Evolutionary conservation across 805 yeast genomes (phyloP), one percentile per base, ranked within the genome.

Genomic region (Saturnispora halmiae): DNA sequence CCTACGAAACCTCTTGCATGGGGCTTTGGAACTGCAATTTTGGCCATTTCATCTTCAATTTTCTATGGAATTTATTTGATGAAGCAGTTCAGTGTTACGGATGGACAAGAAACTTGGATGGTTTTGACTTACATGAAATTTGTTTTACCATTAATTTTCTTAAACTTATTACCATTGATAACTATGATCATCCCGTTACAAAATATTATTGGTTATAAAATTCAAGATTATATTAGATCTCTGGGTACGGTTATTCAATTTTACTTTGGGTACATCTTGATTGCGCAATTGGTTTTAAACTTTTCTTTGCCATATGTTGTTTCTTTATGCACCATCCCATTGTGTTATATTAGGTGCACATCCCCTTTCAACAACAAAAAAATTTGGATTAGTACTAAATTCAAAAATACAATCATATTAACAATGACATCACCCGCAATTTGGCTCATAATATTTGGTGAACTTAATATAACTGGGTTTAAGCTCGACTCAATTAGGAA

Each of bases 211-310:
- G 31, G 31, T 5, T 15, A 34, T 10, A 46, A 46, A 33, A 26
- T 34, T 4, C 13, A 48, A 13, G 59, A 59, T 31, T 47, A 44
- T 29, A 43, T 47, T 9, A 46, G 64, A 33, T 38, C 50, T 4
- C 31, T 58, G 19, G 51, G 53, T 27, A 49, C 56, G 8, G 49
- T 55, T 33, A 47, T 60, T 4, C 65, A 82, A 28, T 65, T 82
- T 27, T 73, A 75, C 38, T 61, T 82, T 39, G 78, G 94, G 25
- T 69, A 86, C 54, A 67, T 78, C 25, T 67, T 87, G 31, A 75
- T 85, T 7, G 75, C 94, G 0, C 63, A 87, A 31, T 64, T 90
- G 40, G 86, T 87, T 46, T 70, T 90, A 19, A 87, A 92, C 61
- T 92, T 88, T 56, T 70, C 96, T 1, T 67, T 92, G 45, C 84